phyloP scores from a whole-genome alignment of 2,329 filamentous ascomycete genomes.

The Capronia coronata region DNA sequence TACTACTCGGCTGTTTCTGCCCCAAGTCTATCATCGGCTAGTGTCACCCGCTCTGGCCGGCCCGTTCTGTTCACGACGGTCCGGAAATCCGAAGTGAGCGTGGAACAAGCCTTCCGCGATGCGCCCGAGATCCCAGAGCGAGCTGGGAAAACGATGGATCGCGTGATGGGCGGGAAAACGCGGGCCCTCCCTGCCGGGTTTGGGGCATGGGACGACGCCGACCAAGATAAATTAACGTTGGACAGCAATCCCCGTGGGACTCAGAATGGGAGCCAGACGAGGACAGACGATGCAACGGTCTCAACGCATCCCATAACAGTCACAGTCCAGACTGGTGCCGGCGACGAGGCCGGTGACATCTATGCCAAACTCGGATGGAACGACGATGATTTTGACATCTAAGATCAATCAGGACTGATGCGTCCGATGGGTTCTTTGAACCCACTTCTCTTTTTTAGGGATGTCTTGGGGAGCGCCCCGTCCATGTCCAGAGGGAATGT shows the following conservation, averaged over 20 bases:
- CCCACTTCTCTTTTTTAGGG: no score
- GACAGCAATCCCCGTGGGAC: conserved; percentile 30
- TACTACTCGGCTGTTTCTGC: not conserved
- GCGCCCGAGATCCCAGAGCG: conserved; percentile 30
- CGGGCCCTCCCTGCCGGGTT: conserved; percentile 28
- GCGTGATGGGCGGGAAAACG: conserved; percentile 24
- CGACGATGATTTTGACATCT: conserved; percentile 33
- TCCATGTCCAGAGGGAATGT: no score
- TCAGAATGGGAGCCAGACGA: no score
- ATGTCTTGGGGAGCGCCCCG: no score
- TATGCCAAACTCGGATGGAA: conserved; percentile 43
- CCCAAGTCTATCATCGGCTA: not conserved
- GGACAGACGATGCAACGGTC: no score
- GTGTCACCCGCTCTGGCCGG: conserved; percentile 15
- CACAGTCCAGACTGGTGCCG: not conserved
- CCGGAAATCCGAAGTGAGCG: conserved; percentile 20
- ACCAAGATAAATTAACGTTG: no score
- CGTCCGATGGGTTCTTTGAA: no score
- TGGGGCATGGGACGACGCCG: conserved; percentile 26
- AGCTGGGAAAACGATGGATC: conserved; percentile 29
- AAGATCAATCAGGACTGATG: not conserved
- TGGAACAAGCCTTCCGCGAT: conserved; percentile 28
- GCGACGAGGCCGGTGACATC: conserved; percentile 20
- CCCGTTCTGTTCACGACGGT: conserved; percentile 26
- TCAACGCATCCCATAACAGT: no score